Percentiles rank a stretch among this genome's conserved stretches.
Evolutionary conservation across 2,329 filamentous ascomycete species (phyloP).

Genomic region (Madurella fahalii): DNA sequence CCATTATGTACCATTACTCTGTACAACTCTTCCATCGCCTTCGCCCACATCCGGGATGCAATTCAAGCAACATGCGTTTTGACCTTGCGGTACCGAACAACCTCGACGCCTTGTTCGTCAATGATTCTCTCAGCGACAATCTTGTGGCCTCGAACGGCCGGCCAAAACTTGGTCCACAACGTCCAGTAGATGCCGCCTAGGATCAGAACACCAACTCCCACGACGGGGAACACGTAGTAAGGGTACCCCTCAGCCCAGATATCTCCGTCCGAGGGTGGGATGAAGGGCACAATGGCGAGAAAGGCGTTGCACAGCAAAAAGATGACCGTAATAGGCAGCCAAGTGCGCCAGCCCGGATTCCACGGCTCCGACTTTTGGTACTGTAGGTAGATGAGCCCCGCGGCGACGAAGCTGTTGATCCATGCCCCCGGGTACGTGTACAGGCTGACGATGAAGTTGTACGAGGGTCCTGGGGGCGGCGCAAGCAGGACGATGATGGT

Average conservation of each 20-base stretch:
- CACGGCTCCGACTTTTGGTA: conserved; percentile 47
- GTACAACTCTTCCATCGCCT: neutral
- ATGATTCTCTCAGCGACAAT: conserved; percentile 44
- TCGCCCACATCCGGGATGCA: neutral
- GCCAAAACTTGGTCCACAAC: conserved; percentile 50
- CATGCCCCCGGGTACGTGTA: conserved; percentile 51
- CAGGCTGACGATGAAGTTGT: conserved; percentile 62
- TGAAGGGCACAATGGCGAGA: conserved; percentile 50
- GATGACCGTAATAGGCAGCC: conserved; percentile 44
- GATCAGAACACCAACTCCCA: conserved; percentile 49
- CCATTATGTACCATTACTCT: neutral
- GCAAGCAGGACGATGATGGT: conserved; percentile 64
- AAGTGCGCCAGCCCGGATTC: conserved; percentile 50
- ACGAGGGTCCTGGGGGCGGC: conserved; percentile 63
- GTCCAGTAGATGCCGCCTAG: conserved; percentile 51
- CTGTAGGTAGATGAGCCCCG: conserved; percentile 50
- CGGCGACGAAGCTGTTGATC: conserved; percentile 51
- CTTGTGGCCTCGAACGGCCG: conserved; percentile 48
- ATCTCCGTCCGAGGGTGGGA: conserved; percentile 50
- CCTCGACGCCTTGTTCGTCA: conserved; percentile 39
- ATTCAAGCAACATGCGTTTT: conserved; percentile 15
- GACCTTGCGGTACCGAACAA: conserved; percentile 37
- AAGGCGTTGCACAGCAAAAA: conserved; percentile 51
- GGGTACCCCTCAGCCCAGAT: conserved; percentile 48
- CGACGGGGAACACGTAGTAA: conserved; percentile 54